A percentile compares a stretch with the other conserved stretches of the same genome.
Conservation (phyloP, 495 filamentous ascomycete species). For the Mycothermus thermophilus region DNA sequence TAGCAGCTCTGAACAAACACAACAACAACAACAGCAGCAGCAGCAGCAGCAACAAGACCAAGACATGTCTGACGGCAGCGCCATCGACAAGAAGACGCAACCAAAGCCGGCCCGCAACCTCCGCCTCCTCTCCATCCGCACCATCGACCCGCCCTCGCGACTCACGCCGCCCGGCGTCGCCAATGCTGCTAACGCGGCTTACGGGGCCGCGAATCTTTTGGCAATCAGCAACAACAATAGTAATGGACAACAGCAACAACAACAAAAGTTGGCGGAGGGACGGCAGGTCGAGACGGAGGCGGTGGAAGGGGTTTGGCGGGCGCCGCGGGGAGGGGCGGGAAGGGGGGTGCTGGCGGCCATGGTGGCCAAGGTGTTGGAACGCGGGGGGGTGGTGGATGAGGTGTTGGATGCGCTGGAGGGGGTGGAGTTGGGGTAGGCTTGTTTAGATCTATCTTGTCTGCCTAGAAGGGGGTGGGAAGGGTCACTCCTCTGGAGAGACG, state of each 20-base stretch:
- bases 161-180: slow-evolving; percentile 50
- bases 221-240: slow-evolving; percentile 10
- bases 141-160: slow-evolving; percentile 46
- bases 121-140: slow-evolving; percentile 51
- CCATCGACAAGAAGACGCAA: slow-evolving; percentile 2
- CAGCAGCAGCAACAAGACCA: neutral
- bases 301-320: slow-evolving; percentile 63
- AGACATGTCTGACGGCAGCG: slow-evolving; percentile 16
- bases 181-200: slow-evolving; percentile 53
- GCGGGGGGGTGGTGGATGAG: slow-evolving; percentile 70
- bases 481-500: no score
- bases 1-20: slow-evolving; percentile 8
- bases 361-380: slow-evolving; percentile 49
- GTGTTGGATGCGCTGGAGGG: slow-evolving; percentile 65
- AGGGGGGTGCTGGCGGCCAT: slow-evolving; percentile 51
- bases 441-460: neutral
- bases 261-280: slow-evolving; percentile 26
- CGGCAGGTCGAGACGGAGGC: slow-evolving; percentile 40
- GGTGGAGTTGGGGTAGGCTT: slow-evolving; percentile 37
- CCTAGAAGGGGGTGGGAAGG: neutral
- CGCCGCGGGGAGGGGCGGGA: slow-evolving; percentile 61
- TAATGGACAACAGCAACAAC: neutral
- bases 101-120: slow-evolving; percentile 15
- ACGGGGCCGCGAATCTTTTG: slow-evolving; percentile 33
- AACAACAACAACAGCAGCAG: neutral